A percentile compares a stretch with the other conserved stretches of the same genome.
Evolutionary conservation across 169 alveolate genomes (phyloP).

Genomic region (Cryptosporidium muris): DNA sequence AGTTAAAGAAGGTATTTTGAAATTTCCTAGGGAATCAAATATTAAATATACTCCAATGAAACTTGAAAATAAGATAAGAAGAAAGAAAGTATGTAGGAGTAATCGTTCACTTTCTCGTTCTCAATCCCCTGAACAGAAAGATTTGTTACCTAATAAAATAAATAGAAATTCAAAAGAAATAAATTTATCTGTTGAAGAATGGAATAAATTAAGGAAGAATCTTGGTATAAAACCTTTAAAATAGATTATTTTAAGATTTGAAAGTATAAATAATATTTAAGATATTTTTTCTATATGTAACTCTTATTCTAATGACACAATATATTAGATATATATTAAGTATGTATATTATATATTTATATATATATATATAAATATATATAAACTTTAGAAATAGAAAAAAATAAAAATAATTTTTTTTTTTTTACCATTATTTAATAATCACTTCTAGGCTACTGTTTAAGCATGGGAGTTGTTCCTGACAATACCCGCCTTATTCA

Average conservation of each 20-base stretch:
- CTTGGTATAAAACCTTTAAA: slow-evolving; percentile 84
- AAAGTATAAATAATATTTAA: no score
- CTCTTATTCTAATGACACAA: no score
- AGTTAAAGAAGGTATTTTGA: slow-evolving; percentile 86
- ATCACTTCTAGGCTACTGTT: no score
- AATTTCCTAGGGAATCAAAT: slow-evolving; percentile 73
- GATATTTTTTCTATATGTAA: no score
- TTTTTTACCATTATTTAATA: no score
- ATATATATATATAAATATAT: background rate
- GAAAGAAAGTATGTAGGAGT: slow-evolving; percentile 1
- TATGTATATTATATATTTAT: background rate
- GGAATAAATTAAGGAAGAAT: slow-evolving; percentile 79
- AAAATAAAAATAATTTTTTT: no score
- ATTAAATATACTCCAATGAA: slow-evolving; percentile 6
- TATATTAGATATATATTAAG: no score
- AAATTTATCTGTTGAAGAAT: slow-evolving; percentile 78
- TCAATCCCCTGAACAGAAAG: background rate
- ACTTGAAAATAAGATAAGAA: background rate
- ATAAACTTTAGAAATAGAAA: background rate
- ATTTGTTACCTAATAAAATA: no score
- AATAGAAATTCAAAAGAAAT: slow-evolving; percentile 10
- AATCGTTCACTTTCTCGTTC: slow-evolving; percentile 33
- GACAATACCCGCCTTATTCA: no score
- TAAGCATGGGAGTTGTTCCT: no score
- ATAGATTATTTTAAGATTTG: background rate